These are phyloP conservation scores for Gymnopilus junonius DNA, from an alignment of 768 basidiomycete species.

Conservation along the genomic window DNA sequence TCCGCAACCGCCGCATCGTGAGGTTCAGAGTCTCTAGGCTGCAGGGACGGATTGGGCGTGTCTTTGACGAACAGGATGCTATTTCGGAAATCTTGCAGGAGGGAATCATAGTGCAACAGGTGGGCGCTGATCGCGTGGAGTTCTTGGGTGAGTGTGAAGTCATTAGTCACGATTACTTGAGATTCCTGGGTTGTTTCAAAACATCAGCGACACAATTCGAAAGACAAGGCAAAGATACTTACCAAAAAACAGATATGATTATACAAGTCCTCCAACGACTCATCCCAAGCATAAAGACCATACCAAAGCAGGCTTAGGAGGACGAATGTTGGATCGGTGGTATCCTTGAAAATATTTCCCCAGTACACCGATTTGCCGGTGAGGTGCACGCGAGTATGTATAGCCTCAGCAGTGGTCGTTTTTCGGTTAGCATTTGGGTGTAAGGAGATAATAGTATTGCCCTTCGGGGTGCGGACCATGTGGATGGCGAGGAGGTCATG, in stretches of 20 bases:
- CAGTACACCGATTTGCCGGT: constrained; percentile 50
- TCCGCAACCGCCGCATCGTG: constrained; percentile 1
- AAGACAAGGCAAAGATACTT: constrained; percentile 13
- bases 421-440: constrained; percentile 39
- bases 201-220: neutral
- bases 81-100: constrained; percentile 58
- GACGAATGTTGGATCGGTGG: constrained; percentile 58
- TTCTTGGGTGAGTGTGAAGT: constrained; percentile 51
- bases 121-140: constrained; percentile 62
- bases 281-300: constrained; percentile 64
- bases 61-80: constrained; percentile 52
- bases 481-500: constrained; percentile 59
- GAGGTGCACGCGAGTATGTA: constrained; percentile 41
- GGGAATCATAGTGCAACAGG: constrained; percentile 55
- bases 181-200: constrained; percentile 41
- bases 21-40: neutral
- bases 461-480: constrained; percentile 46
- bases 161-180: constrained; percentile 41
- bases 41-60: constrained; percentile 54
- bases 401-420: constrained; percentile 37
- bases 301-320: constrained; percentile 61
- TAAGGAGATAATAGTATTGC: constrained; percentile 49
- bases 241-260: constrained; percentile 53
- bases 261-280: constrained; percentile 57
- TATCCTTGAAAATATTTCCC: constrained; percentile 43